A percentile compares a stretch with the other conserved stretches of the same genome.
Conservation (phyloP, 371 early-diverging fungal species). For the Mortierella sp. region DNA sequence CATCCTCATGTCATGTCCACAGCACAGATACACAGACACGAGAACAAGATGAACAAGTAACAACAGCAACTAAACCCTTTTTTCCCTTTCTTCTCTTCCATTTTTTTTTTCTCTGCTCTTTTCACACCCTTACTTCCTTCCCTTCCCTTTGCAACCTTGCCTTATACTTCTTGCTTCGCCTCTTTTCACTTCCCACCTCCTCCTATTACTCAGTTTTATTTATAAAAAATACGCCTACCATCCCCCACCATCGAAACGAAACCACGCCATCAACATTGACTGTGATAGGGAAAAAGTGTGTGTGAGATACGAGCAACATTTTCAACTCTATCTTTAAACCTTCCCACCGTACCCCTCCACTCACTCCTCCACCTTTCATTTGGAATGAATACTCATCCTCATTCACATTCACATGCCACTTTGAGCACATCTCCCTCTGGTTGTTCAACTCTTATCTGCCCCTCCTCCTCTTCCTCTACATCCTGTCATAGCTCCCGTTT, state of each 20-base stretch:
- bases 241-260: background rate
- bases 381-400: slow-evolving; percentile 11
- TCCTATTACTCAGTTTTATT: background rate
- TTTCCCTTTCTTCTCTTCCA: too few species aligned
- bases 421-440: background rate
- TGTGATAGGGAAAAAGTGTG: background rate
- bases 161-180: background rate
- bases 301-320: background rate
- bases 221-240: background rate
- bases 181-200: background rate
- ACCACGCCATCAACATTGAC: background rate
- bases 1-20: background rate
- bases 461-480: background rate
- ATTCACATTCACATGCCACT: background rate
- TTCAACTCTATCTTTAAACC: slow-evolving; percentile 1
- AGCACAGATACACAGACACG: too few species aligned
- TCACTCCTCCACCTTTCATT: background rate
- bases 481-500: background rate
- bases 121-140: background rate
- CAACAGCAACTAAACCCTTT: background rate
- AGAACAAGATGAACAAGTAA: too few species aligned
- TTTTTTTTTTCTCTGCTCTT: background rate
- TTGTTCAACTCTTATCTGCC: background rate
- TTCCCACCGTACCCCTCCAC: background rate
- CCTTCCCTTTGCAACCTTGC: background rate